These are phyloP conservation scores for Cyclotella choctawhatcheeana DNA, from an alignment of 108 stramenopile species.

Conservation along the genomic window DNA sequence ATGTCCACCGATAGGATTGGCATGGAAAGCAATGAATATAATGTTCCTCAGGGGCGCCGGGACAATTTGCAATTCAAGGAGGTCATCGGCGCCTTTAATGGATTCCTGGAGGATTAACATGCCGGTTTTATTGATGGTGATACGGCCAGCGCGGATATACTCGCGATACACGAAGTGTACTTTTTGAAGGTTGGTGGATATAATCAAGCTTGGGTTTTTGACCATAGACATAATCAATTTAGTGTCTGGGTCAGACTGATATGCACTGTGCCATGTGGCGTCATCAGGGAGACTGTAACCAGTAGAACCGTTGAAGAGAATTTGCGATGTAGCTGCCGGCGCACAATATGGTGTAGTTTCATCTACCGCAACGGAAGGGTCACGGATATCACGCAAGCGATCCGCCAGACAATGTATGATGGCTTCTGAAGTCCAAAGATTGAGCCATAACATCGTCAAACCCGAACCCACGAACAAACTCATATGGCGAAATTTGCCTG, in stretches of 20 bases:
- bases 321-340: not conserved
- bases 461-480: no score
- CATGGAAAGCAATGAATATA: constrained; percentile 31
- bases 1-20: constrained; percentile 27
- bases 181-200: not conserved
- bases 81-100: not conserved
- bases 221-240: not conserved
- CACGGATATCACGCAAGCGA: no score
- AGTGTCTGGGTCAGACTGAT: not conserved
- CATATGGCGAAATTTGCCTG: no score
- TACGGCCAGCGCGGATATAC: no score
- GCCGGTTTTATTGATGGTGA: no score
- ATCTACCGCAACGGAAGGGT: no score
- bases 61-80: constrained; percentile 8
- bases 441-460: no score
- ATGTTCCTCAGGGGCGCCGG: constrained; percentile 7
- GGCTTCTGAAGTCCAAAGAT: no score
- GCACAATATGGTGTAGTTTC: no score
- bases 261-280: not conserved
- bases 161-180: no score
- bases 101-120: constrained; percentile 1
- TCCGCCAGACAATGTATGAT: no score
- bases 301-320: not conserved
- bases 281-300: not conserved
- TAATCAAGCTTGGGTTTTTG: not conserved